A percentile compares a stretch with the other conserved stretches of the same genome.
Conservation (phyloP, 192 early-diverging fungal genomes). For the Radiomyces spectabilis region DNA sequence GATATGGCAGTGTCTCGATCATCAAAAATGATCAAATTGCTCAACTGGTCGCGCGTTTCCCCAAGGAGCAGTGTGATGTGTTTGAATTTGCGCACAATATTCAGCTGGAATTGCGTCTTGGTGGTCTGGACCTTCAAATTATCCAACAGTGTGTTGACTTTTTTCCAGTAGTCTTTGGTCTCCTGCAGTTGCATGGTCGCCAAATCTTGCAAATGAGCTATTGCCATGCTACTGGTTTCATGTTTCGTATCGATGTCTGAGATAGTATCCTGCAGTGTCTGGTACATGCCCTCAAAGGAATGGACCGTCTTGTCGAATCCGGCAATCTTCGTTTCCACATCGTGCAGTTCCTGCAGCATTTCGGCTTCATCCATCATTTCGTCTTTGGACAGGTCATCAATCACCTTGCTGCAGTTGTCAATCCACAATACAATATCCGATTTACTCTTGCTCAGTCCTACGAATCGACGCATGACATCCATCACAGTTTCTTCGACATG, state of each 20-base stretch:
- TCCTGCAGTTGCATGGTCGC: background rate
- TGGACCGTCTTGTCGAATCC: conserved; percentile 4
- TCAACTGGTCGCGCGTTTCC: background rate
- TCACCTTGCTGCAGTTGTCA: background rate
- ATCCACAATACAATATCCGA: conserved; percentile 11
- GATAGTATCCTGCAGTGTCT: background rate
- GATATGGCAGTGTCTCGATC: background rate
- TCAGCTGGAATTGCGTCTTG: background rate
- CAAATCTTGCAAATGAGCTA: conserved; percentile 4
- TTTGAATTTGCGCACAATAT: background rate
- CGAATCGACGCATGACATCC: conserved; percentile 9
- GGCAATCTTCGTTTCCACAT: conserved; percentile 2
- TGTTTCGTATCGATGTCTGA: conserved; percentile 1
- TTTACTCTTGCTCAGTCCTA: conserved; percentile 14
- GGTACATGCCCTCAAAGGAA: conserved; percentile 8
- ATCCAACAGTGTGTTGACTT: background rate
- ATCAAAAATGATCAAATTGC: background rate
- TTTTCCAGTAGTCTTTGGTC: background rate
- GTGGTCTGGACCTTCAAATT: background rate
- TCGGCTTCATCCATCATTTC: background rate
- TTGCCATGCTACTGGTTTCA: conserved; percentile 3
- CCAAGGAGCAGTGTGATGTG: background rate
- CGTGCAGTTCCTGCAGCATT: background rate
- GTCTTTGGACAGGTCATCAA: background rate
- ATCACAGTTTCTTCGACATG: background rate